Evolutionary conservation across 768 basidiomycete genomes (phyloP).

Genomic region (Panus rudis): DNA sequence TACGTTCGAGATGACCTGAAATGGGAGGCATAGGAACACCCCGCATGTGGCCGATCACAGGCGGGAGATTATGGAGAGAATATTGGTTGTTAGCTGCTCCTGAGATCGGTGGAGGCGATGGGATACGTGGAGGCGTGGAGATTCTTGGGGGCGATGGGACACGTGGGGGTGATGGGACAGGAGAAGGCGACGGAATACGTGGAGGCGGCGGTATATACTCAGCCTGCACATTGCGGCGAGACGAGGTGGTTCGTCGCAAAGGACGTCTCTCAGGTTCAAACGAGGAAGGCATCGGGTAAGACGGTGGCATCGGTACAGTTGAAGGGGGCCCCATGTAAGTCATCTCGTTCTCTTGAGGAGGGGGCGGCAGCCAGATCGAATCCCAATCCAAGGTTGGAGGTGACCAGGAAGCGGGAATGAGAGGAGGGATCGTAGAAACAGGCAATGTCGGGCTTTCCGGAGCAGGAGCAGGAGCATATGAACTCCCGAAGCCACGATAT

Average conservation of each 20-base stretch:
- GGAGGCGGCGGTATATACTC: background rate
- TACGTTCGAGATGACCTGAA: background rate
- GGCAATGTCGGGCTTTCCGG: too few species aligned
- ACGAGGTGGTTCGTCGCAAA: background rate
- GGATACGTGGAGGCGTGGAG: background rate
- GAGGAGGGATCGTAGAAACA: slow-evolving; percentile 4
- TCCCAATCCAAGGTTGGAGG: slow-evolving; percentile 9
- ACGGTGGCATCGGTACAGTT: too few species aligned
- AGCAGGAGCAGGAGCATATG: too few species aligned
- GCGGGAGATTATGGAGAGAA: background rate
- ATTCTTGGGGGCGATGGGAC: too few species aligned
- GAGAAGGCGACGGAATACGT: background rate
- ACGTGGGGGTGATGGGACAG: background rate
- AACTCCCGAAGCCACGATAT: too few species aligned
- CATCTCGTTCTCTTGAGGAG: too few species aligned
- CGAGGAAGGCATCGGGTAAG: slow-evolving; percentile 6
- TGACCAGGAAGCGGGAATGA: slow-evolving; percentile 11
- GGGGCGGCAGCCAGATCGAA: too few species aligned
- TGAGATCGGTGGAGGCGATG: background rate
- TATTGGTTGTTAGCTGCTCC: too few species aligned
- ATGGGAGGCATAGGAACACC: too few species aligned
- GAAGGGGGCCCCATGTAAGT: too few species aligned
- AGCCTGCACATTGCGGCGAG: background rate
- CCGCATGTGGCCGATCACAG: background rate
- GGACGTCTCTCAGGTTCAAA: background rate